Base-by-base conservation (phyloP, 208 protist genomes). In the Angomonas ambiguus region DNA sequence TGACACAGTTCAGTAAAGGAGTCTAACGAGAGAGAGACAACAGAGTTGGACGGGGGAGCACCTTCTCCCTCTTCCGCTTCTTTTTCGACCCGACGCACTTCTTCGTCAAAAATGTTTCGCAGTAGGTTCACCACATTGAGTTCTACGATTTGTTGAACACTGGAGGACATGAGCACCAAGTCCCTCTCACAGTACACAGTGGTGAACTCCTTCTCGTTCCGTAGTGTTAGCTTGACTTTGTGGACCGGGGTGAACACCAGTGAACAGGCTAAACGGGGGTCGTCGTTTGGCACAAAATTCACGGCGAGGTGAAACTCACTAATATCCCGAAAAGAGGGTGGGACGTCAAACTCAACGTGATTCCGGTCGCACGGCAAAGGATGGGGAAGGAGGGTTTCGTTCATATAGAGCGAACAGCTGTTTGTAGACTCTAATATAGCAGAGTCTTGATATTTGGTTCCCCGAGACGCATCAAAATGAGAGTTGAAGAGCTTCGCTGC, bases 231-330 rank as follows among this genome's bases (percentile, higher is more conserved):
- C 33, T 27, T 49, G 6, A 69, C 77, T 1, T 51, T 68, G 20
- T 60, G 67, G 3, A 76, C 70, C 1, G 80, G 76, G 27, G 63
- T 74, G 42, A 87, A 75, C 30, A 69, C 42, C 13, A 82, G 55
- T 30, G 65, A 59, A 25, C 67, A 74, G 13, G 20, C 24, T 28
- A 3, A 20, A 31, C 11, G 5, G 2, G 22, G n/a, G 30, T 25
- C 28, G 18, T 48, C 10, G 6, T 33, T 22, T 22, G 49, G 59
- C 24, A 49, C n/a, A 57, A 83, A 83, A 31, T 56, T 45, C 27
- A 79, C 51, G 20, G 58, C 58, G 0, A 62, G 28, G 13, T 18
- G 58, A 27, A 51, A 62, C 1, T 13, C n/a, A 41, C 38, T 42
- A 51, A 62, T 62, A 10, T 28, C 34, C 33, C 58, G 58, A 34